Evolutionary conservation across 2,329 filamentous ascomycete species (phyloP), one percentile per base, ranked within the genome.

Genomic region (Fusarium zealandicum): DNA sequence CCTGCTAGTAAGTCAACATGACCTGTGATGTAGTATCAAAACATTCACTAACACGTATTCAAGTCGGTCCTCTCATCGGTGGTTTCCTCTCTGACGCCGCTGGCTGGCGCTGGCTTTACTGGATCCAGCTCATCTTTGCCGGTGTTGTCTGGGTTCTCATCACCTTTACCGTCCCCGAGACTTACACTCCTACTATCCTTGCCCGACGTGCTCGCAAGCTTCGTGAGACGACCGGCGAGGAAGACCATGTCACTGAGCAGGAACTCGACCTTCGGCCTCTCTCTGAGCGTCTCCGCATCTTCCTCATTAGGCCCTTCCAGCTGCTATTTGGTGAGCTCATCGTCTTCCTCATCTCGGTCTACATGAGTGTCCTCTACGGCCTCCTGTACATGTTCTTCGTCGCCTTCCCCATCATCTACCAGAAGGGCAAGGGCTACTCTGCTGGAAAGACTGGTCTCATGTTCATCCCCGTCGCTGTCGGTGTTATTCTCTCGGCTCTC

Each of bases 141-240:
- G 86, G 80, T 12, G 70, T 87, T 41, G 83, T 88, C 64, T 95
- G 89, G 85, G 55, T 89, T 14, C 71, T 93, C 55, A 92, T 95
- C 72, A 88, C 87, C 25, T 93, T 96, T 74, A 95, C 90, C n/a
- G 88, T 96, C 0, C 90, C 91, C 1, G 92, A 96, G 73, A 96
- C 92, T 0, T 96, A 95, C 71, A 87, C 91, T 0, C 91, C 92
- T 0, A 89, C 85, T 0, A 86, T 96, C 43, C 83, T 97, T 13
- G 82, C 84, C 45, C 76, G 76, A 25, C 83, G 91, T 11, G 92
- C 92, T 3, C 79, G 81, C 67, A 90, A 90, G 71, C 76, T 95
- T 56, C 83, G 92, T 45, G 84, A 87, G 69, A 73, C 85, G 27
- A 89, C 90, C 2, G 86, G 87, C 17, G 83, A 90, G 57, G 63